Evolutionary conservation across 495 filamentous ascomycete genomes (phyloP).

Genomic region (Neohortaea acidophila): DNA sequence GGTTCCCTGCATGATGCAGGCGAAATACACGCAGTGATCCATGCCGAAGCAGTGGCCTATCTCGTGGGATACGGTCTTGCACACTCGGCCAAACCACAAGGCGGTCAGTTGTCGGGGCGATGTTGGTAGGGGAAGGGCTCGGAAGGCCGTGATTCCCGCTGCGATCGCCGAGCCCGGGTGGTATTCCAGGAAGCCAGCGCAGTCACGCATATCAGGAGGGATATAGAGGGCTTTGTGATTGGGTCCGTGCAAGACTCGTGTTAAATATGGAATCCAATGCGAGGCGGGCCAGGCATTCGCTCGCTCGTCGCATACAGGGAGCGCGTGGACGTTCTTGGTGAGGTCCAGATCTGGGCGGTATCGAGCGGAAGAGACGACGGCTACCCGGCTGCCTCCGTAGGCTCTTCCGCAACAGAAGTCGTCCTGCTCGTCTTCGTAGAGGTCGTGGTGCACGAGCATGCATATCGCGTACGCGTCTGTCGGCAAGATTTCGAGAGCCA

Average conservation of each 20-base stretch:
- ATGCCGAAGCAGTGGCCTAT: slow-evolving; percentile 52
- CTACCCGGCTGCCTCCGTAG: slow-evolving; percentile 46
- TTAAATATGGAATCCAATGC: slow-evolving; percentile 36
- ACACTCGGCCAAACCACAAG: slow-evolving; percentile 43
- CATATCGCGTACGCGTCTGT: slow-evolving; percentile 45
- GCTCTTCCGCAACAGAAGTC: slow-evolving; percentile 53
- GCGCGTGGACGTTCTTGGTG: slow-evolving; percentile 26
- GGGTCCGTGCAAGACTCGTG: background rate
- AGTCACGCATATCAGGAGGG: too few species aligned
- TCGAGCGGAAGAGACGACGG: slow-evolving; percentile 43
- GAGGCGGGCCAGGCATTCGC: slow-evolving; percentile 48
- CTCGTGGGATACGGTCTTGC: slow-evolving; percentile 46
- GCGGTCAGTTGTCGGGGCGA: slow-evolving; percentile 2
- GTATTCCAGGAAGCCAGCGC: background rate
- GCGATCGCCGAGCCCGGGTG: background rate
- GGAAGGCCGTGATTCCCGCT: background rate
- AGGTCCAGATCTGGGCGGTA: slow-evolving; percentile 43
- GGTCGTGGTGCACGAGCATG: slow-evolving; percentile 43
- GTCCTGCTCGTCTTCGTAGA: slow-evolving; percentile 53
- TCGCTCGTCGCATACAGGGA: too few species aligned
- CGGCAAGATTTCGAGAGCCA: slow-evolving; percentile 39
- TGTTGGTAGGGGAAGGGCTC: background rate
- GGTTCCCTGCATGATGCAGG: slow-evolving; percentile 53
- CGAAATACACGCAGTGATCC: slow-evolving; percentile 53
- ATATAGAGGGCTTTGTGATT: background rate